Percentiles rank a stretch among this genome's conserved stretches.
Evolutionary conservation across 2,329 filamentous ascomycete species (phyloP).

Genomic region (Fusarium udum): DNA sequence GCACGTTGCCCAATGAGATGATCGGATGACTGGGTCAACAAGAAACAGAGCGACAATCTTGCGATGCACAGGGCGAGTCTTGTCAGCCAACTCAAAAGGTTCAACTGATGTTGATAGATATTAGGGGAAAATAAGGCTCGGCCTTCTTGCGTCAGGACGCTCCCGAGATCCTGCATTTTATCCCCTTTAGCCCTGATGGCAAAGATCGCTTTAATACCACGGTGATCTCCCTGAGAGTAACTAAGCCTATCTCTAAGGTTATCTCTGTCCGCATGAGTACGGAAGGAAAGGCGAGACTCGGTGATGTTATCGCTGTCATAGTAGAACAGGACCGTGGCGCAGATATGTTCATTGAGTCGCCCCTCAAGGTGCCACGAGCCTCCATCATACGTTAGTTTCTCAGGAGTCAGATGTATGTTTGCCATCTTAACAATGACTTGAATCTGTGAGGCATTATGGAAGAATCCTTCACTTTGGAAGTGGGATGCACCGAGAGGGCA

Average conservation of each 20-base stretch:
- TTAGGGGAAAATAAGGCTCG: slow-evolving; percentile 67
- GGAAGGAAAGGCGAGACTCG: slow-evolving; percentile 60
- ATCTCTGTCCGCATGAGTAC: slow-evolving; percentile 49
- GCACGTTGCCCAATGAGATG: slow-evolving; percentile 55
- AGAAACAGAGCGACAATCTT: slow-evolving; percentile 69
- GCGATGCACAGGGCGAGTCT: slow-evolving; percentile 63
- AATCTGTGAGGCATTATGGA: slow-evolving; percentile 47
- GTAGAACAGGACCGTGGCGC: slow-evolving; percentile 70
- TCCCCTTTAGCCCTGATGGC: slow-evolving; percentile 39
- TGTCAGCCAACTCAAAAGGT: slow-evolving; percentile 62
- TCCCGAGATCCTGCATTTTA: slow-evolving; percentile 53
- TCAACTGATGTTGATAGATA: slow-evolving; percentile 60
- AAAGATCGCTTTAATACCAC: slow-evolving; percentile 48
- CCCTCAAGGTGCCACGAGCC: slow-evolving; percentile 67
- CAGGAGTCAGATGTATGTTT: slow-evolving; percentile 68
- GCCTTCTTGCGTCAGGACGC: slow-evolving; percentile 55
- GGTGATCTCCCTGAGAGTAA: slow-evolving; percentile 47
- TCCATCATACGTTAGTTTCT: slow-evolving; percentile 63
- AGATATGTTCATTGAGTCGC: slow-evolving; percentile 69
- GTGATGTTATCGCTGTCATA: slow-evolving; percentile 69
- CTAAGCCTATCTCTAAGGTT: slow-evolving; percentile 37
- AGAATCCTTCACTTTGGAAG: slow-evolving; percentile 42
- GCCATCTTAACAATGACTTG: slow-evolving; percentile 73
- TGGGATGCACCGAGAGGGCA: slow-evolving; percentile 24
- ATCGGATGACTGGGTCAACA: slow-evolving; percentile 62